Percentiles rank a stretch among this genome's conserved stretches.
Conservation (phyloP, 805 yeast species). For the Candida caryicola region DNA sequence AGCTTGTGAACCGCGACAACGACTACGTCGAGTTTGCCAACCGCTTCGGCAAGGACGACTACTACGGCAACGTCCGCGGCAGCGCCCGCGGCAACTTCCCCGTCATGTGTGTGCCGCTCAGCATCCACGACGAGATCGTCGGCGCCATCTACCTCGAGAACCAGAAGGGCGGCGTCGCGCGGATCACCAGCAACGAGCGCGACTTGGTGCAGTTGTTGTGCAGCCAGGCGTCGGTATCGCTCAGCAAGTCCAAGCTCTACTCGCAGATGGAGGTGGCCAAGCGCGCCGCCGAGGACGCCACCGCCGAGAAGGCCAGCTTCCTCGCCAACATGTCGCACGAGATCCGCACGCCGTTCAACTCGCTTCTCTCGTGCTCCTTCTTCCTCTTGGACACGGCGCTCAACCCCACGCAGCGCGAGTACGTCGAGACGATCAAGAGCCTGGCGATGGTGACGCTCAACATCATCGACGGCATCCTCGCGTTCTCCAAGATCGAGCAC, state of each 20-base stretch:
- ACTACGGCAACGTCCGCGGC: conserved; percentile 28
- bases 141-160: conserved; percentile 48
- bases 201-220: conserved; percentile 43
- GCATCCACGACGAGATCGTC: conserved; percentile 36
- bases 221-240: conserved; percentile 52
- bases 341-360: conserved; percentile 55
- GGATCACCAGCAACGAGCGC: conserved; percentile 32
- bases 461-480: conserved; percentile 53
- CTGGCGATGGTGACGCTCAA: conserved; percentile 51
- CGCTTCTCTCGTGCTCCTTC: conserved; percentile 47
- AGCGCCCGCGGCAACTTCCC: not conserved
- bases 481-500: conserved; percentile 54
- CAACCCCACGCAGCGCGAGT: conserved; percentile 43
- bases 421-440: conserved; percentile 50
- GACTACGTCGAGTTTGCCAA: conserved; percentile 33
- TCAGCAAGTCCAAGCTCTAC: conserved; percentile 46
- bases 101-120: conserved; percentile 44
- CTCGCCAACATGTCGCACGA: conserved; percentile 57
- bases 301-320: conserved; percentile 53
- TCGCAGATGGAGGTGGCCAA: conserved; percentile 45
- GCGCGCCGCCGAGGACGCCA: conserved; percentile 48
- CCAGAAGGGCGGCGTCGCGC: conserved; percentile 5
- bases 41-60: conserved; percentile 38
- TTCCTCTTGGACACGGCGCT: conserved; percentile 49
- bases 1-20: conserved; percentile 33